Evolutionary conservation across 2,329 filamentous ascomycete genomes (phyloP).

Genomic region (Colletotrichum sp.): DNA sequence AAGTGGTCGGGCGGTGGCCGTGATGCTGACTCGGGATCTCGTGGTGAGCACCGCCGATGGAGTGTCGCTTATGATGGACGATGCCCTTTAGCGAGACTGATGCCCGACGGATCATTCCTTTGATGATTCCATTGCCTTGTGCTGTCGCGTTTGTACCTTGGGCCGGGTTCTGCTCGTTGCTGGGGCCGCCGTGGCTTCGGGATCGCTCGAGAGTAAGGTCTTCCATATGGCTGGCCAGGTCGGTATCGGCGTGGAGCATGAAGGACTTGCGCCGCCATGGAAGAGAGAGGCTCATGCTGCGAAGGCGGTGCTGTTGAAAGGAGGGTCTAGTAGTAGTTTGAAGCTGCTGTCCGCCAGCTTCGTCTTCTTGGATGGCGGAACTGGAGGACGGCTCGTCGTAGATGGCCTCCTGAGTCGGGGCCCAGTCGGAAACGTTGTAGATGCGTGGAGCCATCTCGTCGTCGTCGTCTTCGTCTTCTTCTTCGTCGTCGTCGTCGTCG

Average conservation of each 20-base stretch:
- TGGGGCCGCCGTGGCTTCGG: slow-evolving; percentile 23
- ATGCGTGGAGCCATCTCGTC: slow-evolving; percentile 39
- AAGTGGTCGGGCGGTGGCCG: slow-evolving; percentile 38
- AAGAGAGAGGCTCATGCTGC: slow-evolving; percentile 56
- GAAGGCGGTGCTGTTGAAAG: slow-evolving; percentile 42
- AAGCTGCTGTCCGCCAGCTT: slow-evolving; percentile 22
- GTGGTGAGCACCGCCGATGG: slow-evolving; percentile 38
- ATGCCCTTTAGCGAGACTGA: slow-evolving; percentile 61
- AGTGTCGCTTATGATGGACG: slow-evolving; percentile 49
- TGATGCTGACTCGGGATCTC: slow-evolving; percentile 26
- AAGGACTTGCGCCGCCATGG: slow-evolving; percentile 55
- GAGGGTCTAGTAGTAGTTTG: slow-evolving; percentile 21
- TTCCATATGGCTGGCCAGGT: slow-evolving; percentile 35
- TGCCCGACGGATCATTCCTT: slow-evolving; percentile 59
- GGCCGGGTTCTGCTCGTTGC: slow-evolving; percentile 32
- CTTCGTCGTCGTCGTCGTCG: neutral
- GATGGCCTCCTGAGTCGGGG: slow-evolving; percentile 47
- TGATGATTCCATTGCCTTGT: slow-evolving; percentile 42
- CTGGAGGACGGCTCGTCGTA: slow-evolving; percentile 33
- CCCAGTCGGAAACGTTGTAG: slow-evolving; percentile 47
- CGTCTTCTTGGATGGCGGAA: slow-evolving; percentile 22
- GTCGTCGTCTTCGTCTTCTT: too few species aligned
- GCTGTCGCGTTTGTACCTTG: slow-evolving; percentile 26
- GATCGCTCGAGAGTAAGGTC: slow-evolving; percentile 35
- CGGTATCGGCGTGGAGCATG: slow-evolving; percentile 36